Evolutionary conservation across 371 early-diverging fungal genomes (phyloP).

Genomic region (Apophysomyces trapeziformis): DNA sequence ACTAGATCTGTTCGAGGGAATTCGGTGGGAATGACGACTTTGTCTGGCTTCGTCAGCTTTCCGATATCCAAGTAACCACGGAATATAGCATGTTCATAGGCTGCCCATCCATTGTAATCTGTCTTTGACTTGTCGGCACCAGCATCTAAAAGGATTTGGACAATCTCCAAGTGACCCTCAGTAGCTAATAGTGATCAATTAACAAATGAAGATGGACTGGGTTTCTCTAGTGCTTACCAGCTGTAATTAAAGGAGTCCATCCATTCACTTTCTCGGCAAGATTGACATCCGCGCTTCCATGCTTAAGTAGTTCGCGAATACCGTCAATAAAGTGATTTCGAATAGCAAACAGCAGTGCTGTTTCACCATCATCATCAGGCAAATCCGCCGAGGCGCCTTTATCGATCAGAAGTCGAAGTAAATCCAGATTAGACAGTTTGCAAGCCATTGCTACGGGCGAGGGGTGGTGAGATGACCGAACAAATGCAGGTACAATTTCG

Average conservation of each 20-base stretch:
- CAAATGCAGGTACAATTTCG: constrained; percentile 41
- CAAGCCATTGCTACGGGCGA: constrained; percentile 64
- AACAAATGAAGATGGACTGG: constrained; percentile 3
- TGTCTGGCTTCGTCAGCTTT: constrained; percentile 49
- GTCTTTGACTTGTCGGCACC: constrained; percentile 55
- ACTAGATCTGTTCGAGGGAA: not conserved
- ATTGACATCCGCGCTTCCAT: constrained; percentile 43
- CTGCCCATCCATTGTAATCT: constrained; percentile 65
- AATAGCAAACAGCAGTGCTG: constrained; percentile 63
- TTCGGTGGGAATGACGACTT: not conserved
- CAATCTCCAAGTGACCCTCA: constrained; percentile 62
- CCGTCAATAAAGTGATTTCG: constrained; percentile 59
- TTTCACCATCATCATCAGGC: constrained; percentile 71
- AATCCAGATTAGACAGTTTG: constrained; percentile 52
- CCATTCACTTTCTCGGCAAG: constrained; percentile 53
- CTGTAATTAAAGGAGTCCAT: constrained; percentile 71
- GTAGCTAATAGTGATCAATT: constrained; percentile 37
- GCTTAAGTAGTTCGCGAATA: constrained; percentile 50
- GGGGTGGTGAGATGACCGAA: constrained; percentile 41
- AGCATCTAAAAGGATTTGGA: constrained; percentile 53
- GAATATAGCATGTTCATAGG: constrained; percentile 73
- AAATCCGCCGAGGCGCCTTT: constrained; percentile 59
- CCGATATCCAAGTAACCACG: constrained; percentile 63
- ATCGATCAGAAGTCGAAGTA: constrained; percentile 53
- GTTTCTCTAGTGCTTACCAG: constrained; percentile 38